phyloP scores from a whole-genome alignment of 805 yeast species.

The Jamesozyma jinghongensis region DNA sequence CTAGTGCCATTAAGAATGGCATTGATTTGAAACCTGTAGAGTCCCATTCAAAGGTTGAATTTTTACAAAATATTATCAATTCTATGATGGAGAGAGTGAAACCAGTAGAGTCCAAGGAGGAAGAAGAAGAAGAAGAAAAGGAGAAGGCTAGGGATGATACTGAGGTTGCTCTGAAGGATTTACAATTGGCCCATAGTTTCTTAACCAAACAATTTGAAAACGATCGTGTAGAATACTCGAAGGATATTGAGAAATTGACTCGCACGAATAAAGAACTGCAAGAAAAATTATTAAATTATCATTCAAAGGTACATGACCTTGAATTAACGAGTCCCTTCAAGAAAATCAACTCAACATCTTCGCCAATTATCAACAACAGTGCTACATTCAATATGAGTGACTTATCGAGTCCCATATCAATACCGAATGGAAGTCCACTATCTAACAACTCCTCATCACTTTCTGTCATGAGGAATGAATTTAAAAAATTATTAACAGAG shows the following conservation, averaged over 20 bases:
- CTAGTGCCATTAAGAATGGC: conserved; percentile 24
- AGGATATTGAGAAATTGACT: conserved; percentile 45
- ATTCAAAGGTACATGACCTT: conserved; percentile 16
- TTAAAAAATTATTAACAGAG: conserved; percentile 53
- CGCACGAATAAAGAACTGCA: conserved; percentile 43
- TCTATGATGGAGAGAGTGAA: conserved; percentile 10
- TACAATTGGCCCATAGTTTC: conserved; percentile 63
- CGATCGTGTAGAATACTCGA: conserved; percentile 48
- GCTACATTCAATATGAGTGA: background rate
- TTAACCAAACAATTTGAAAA: conserved; percentile 59
- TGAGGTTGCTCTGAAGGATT: conserved; percentile 55
- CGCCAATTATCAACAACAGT: background rate
- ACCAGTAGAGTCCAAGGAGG: background rate
- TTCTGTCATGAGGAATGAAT: conserved; percentile 56
- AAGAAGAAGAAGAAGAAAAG: background rate
- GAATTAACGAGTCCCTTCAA: conserved; percentile 24
- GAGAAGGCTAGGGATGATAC: conserved; percentile 21
- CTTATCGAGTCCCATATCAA: no score
- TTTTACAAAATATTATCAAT: conserved; percentile 25
- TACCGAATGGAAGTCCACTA: background rate
- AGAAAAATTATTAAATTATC: conserved; percentile 38
- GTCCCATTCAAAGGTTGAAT: conserved; percentile 18
- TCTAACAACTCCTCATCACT: conserved; percentile 32
- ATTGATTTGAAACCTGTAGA: conserved; percentile 20
- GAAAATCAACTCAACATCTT: background rate